A percentile compares a stretch with the other conserved stretches of the same genome.
Conservation (phyloP, 306 rosid species). For the Vicia villosa region DNA sequence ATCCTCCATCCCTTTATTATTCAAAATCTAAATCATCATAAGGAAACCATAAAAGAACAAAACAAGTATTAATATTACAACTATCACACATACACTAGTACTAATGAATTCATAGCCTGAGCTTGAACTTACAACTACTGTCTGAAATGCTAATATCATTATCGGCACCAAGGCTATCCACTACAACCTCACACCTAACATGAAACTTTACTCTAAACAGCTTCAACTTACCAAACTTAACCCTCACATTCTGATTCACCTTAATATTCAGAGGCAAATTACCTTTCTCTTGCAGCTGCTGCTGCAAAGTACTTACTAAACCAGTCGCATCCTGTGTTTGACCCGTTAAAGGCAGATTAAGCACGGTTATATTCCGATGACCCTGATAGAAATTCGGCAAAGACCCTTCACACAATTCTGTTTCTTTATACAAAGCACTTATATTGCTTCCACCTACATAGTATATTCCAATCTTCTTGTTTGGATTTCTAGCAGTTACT, state of each 20-base stretch:
- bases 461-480: slow-evolving; percentile 83
- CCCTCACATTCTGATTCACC: slow-evolving; percentile 73
- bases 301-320: slow-evolving; percentile 25
- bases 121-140: slow-evolving; percentile 73
- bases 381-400: slow-evolving; percentile 89
- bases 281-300: slow-evolving; percentile 45
- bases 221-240: slow-evolving; percentile 80
- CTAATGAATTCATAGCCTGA: slow-evolving; percentile 52
- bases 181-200: slow-evolving; percentile 64
- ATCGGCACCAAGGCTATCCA: slow-evolving; percentile 49
- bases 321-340: slow-evolving; percentile 53
- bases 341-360: slow-evolving; percentile 52
- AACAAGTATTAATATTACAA: slow-evolving; percentile 11
- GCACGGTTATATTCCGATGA: slow-evolving; percentile 69
- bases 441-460: slow-evolving; percentile 81
- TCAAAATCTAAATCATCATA: slow-evolving; percentile 26
- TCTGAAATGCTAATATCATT: slow-evolving; percentile 47
- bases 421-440: slow-evolving; percentile 61
- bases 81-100: not conserved
- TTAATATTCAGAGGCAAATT: slow-evolving; percentile 62
- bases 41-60: slow-evolving; percentile 25
- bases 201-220: slow-evolving; percentile 65
- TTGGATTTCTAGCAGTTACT: slow-evolving; percentile 75
- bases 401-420: slow-evolving; percentile 65
- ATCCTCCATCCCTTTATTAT: slow-evolving; percentile 37